Conservation (phyloP, 2,329 filamentous ascomycete species). For the Talaromyces rugulosus region DNA sequence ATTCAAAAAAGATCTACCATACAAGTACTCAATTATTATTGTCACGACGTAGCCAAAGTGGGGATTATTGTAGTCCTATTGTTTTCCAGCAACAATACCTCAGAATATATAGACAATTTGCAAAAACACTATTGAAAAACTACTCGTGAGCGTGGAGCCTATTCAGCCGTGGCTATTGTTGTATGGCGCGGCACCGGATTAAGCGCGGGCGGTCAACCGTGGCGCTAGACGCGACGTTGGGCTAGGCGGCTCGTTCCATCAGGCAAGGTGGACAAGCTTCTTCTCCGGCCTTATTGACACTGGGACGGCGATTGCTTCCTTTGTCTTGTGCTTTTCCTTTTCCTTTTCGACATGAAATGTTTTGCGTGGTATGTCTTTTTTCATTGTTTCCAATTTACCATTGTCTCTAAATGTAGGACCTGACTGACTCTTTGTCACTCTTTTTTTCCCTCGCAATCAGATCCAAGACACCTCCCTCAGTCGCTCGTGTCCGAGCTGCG, state of each 20-base stretch:
- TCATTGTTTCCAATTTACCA: not conserved
- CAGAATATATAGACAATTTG: not conserved
- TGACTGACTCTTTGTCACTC: not conserved
- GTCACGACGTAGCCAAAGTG: not conserved
- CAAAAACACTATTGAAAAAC: not conserved
- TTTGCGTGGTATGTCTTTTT: conserved; percentile 4
- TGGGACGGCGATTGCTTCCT: not conserved
- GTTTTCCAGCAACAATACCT: not conserved
- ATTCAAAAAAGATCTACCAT: not conserved
- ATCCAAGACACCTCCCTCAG: conserved; percentile 15
- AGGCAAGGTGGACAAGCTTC: conserved; percentile 3
- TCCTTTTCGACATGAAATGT: conserved; percentile 5
- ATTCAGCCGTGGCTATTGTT: not conserved
- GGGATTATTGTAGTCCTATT: not conserved
- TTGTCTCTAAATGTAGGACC: not conserved
- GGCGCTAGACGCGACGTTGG: conserved; percentile 10
- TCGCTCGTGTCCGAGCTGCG: conserved; percentile 20
- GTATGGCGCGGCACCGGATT: not conserved
- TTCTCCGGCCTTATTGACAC: not conserved
- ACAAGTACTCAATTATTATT: not conserved
- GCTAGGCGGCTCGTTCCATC: conserved; percentile 4
- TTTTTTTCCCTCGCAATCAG: not conserved
- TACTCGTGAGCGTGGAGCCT: not conserved
- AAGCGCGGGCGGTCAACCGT: not conserved
- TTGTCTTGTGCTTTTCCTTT: conserved; percentile 3